phyloP scores from a whole-genome alignment of 306 rosid species.

The Dryas drummondii region DNA sequence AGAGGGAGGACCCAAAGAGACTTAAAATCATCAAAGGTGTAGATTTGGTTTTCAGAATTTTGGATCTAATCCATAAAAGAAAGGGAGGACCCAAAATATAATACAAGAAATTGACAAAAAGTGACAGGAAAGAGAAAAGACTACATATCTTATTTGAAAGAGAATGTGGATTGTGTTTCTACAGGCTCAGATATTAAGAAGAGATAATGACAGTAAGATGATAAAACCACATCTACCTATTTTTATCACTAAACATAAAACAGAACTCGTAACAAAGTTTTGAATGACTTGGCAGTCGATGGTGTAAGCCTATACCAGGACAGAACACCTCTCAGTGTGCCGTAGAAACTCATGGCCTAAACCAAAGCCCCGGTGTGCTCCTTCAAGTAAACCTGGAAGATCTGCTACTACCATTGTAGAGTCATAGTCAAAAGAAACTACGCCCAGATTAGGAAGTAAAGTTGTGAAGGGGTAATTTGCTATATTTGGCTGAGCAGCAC shows the following conservation, averaged over 20 bases:
- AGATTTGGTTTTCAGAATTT: background rate
- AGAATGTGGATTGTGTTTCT: background rate
- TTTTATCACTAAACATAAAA: background rate
- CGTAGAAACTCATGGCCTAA: slow-evolving; percentile 93
- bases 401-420: slow-evolving; percentile 94
- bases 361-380: slow-evolving; percentile 96
- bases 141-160: background rate
- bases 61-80: background rate
- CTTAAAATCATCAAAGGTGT: background rate
- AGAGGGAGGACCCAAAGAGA: background rate
- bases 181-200: background rate
- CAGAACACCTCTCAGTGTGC: slow-evolving; percentile 95
- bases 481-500: slow-evolving; percentile 90
- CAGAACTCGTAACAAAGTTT: background rate
- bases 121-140: background rate
- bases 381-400: slow-evolving; percentile 98
- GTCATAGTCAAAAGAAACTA: slow-evolving; percentile 90
- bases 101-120: slow-evolving; percentile 1
- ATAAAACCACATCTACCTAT: background rate
- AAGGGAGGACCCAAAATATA: background rate
- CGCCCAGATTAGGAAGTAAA: slow-evolving; percentile 91
- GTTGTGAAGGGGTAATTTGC: slow-evolving; percentile 97
- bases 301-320: slow-evolving; percentile 58
- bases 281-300: slow-evolving; percentile 16
- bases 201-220: background rate